Base-by-base conservation (phyloP, 1,139 yeast genomes). In the Saccharomyces hybrid region DNA sequence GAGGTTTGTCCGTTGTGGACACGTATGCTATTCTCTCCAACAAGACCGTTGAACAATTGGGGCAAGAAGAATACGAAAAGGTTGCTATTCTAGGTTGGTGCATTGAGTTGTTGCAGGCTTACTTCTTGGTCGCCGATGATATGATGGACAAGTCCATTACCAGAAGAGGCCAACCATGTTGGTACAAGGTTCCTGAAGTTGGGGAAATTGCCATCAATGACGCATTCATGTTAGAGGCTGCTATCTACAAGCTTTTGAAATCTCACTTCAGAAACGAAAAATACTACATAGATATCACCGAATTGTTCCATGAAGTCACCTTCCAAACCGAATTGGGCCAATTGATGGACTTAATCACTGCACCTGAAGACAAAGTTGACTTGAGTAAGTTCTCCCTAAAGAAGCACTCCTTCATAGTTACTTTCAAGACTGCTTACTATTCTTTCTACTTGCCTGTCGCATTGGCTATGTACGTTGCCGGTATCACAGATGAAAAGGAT, bases 251-350 rank as follows among this genome's bases (percentile, higher is more conserved):
- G 59, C 76, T 95, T 63, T 80, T 95, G 72, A 93, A 90, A 78
- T 88, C 85, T 69, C 87, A 93, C 73, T 95, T 93, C 83, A 84
- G 83, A 67, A 68, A 77, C 52, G 97, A 91, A 62, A 55, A 81
- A 7, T 93, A 88, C 76, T 95, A 95, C 68, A 88, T 89, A 56
- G 96, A 93, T 67, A 78, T 95, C 61, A 74, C 95, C 63, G 99
- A 95, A 72, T 79, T 93, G 66, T 90, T 91, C 83, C 95, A 86
- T 68, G 93, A 86, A 71, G 95, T 89, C 56, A 93, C 99, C 44
- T 90, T 93, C 82, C 96, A 90, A 75, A 95, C 99, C 23, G 99
- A 95, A 74, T 79, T 91, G 68, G 99, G 99, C 62, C 99, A 95
- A 76, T 80, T 93, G 68, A 77, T 93, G 63, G 99, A 95, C 72